Percentiles rank a stretch among this genome's conserved stretches.
These are phyloP conservation scores for Rosa persica DNA, from an alignment of 306 rosid species.

Conservation along the genomic window DNA sequence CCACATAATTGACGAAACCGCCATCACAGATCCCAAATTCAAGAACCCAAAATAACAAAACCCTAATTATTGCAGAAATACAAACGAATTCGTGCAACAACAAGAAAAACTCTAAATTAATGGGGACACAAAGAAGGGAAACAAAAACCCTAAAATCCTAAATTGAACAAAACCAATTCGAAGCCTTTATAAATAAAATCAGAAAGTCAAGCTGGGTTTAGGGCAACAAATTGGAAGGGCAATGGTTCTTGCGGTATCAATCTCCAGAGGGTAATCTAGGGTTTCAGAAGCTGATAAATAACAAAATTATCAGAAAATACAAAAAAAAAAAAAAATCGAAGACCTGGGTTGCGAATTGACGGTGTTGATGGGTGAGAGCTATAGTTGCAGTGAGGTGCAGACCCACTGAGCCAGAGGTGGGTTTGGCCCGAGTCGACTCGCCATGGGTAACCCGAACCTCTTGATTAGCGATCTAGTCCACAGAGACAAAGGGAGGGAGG, in stretches of 20 bases:
- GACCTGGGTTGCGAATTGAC: constrained; percentile 36
- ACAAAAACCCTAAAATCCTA: constrained; percentile 18
- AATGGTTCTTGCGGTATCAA: background rate
- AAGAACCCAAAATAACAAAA: constrained; percentile 15
- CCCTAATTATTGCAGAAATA: background rate
- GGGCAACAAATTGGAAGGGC: background rate
- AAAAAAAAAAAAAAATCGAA: constrained; percentile 16
- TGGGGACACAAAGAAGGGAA: background rate
- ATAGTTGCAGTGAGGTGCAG: constrained; percentile 10
- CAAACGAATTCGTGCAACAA: background rate
- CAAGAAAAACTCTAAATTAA: background rate
- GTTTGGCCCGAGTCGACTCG: constrained; percentile 20
- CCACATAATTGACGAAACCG: constrained; percentile 32
- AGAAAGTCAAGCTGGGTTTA: constrained; percentile 13
- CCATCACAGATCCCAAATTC: constrained; percentile 21
- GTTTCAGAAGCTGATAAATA: constrained; percentile 12
- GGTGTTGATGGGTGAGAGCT: constrained; percentile 21
- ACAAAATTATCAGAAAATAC: background rate
- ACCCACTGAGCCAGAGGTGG: constrained; percentile 1
- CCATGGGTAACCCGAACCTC: constrained; percentile 15
- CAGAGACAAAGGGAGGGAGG: constrained; percentile 5
- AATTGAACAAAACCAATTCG: constrained; percentile 30
- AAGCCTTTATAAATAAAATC: constrained; percentile 1
- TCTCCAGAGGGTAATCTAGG: background rate
- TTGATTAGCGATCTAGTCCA: constrained; percentile 37